Percentiles rank a stretch among this genome's conserved stretches.
These are phyloP conservation scores for Rhodotorula sp. DNA, from an alignment of 1,284 basidiomycete genomes.

Conservation along the genomic window DNA sequence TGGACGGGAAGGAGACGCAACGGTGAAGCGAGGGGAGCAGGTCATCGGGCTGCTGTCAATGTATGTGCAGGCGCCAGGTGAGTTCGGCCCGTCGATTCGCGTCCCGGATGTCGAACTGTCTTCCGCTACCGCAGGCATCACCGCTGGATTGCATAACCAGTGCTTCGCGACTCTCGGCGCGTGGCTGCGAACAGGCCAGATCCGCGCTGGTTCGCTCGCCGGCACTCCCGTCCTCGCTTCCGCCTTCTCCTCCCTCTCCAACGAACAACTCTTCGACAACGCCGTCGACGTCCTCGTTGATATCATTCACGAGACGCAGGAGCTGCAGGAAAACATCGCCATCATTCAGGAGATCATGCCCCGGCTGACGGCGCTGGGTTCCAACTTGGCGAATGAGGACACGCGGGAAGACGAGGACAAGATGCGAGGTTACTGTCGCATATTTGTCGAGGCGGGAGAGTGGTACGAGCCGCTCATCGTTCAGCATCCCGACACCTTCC, in stretches of 20 bases:
- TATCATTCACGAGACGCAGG: conserved; percentile 96
- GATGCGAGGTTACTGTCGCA: conserved; percentile 83
- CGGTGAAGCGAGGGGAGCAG: conserved; percentile 74
- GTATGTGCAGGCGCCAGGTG: conserved; percentile 87
- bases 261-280: conserved; percentile 84
- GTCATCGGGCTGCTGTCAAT: conserved; percentile 77
- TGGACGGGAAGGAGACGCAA: conserved; percentile 53
- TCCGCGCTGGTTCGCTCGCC: conserved; percentile 64
- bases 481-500: conserved; percentile 83
- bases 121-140: conserved; percentile 65
- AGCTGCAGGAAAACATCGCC: conserved; percentile 88
- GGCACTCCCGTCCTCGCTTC: conserved; percentile 78
- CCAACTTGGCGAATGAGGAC: conserved; percentile 56
- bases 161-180: conserved; percentile 82
- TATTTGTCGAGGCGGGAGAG: conserved; percentile 95
- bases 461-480: conserved; percentile 87
- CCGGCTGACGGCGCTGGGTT: conserved; percentile 68
- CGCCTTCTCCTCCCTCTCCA: conserved; percentile 77
- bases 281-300: conserved; percentile 92
- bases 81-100: conserved; percentile 43
- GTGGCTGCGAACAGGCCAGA: conserved; percentile 87
- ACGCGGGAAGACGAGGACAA: conserved; percentile 60
- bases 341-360: conserved; percentile 86
- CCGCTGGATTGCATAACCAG: conserved; percentile 72
- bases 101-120: not conserved